Conservation (phyloP, 805 yeast species). For the Nakazawaea wickerhamii region DNA sequence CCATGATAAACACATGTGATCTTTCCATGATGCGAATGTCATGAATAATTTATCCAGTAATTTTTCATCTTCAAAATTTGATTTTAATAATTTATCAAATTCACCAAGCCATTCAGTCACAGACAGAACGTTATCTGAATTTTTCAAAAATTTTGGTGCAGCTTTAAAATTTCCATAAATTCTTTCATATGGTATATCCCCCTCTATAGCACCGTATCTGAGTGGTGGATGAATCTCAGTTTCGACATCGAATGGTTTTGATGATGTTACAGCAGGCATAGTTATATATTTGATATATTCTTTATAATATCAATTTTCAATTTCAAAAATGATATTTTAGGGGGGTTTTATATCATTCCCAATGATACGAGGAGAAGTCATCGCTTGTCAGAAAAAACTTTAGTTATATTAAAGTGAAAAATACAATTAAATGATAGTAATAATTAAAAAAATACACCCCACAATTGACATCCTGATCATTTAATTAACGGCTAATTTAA, state of each 20-base stretch:
- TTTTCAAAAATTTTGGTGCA: conserved; percentile 13
- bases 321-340: too few relatives aligned
- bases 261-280: conserved; percentile 11
- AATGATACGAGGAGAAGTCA: neutral
- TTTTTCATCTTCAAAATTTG: neutral
- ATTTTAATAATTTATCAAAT: conserved; percentile 13
- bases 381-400: too few relatives aligned
- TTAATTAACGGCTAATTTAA: too few relatives aligned
- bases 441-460: too few relatives aligned
- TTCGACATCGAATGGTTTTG: conserved; percentile 16
- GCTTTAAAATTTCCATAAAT: conserved; percentile 14
- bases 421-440: too few relatives aligned
- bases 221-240: conserved; percentile 18
- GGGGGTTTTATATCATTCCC: neutral
- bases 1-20: conserved; percentile 29
- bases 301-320: too few relatives aligned
- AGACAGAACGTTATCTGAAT: conserved; percentile 8
- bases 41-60: conserved; percentile 21
- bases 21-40: conserved; percentile 32
- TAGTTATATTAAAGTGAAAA: too few relatives aligned
- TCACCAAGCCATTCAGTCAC: conserved; percentile 15
- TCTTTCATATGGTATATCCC: conserved; percentile 15
- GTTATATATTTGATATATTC: neutral
- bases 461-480: too few relatives aligned
- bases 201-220: conserved; percentile 14